Evolutionary conservation across 352 stramenopile species (phyloP), one percentile per base, ranked within the genome.

Genomic region (Globisporangium nagaii): DNA sequence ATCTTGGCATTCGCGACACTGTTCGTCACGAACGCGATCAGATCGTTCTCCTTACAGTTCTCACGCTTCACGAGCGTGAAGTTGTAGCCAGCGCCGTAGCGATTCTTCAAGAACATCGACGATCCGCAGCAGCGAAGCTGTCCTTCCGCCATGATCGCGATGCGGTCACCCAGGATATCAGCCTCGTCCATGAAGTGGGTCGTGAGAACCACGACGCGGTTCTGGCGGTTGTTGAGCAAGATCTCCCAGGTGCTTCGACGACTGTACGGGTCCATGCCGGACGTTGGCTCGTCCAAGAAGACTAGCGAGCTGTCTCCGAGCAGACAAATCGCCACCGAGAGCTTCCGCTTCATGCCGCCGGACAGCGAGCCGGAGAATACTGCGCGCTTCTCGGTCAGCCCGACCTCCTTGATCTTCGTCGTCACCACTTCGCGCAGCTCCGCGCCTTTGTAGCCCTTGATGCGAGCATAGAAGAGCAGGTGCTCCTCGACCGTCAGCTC

Each of bases 181-280:
- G 84, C 82, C 60, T 97, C 88, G 43, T 97, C 90, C 90, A 98
- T 97, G 59, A 97, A 98, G 56, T 98, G 95, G 39, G 90, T 97
- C 17, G 86, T 97, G 25, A 97, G 53, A 34, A 97, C 65, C 41
- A 96, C 88, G 39, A 90, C 60, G 22, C 72, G 66, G 42, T 73
- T 66, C 49, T 80, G 44, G 17, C 72, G 55, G 53, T 71, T 74
- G 70, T 66, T 70, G 35, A 75, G 37, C 36, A 84, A 50, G 19
- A 95, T 58, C 31, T 92, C 61, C 88, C 88, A 97, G 63, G 97
- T 79, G 54, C 96, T 96, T 36, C 95, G 77, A 28, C 96, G 76
- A 42, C 63, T 86, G 69, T 97, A 98, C 17, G 96, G 93, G 53
- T 99, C 96, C 92, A 98, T 98, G 11, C 96, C 95, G 49, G 62